Evolutionary conservation across 306 rosid species (phyloP).

Genomic region (Myrica gale): DNA sequence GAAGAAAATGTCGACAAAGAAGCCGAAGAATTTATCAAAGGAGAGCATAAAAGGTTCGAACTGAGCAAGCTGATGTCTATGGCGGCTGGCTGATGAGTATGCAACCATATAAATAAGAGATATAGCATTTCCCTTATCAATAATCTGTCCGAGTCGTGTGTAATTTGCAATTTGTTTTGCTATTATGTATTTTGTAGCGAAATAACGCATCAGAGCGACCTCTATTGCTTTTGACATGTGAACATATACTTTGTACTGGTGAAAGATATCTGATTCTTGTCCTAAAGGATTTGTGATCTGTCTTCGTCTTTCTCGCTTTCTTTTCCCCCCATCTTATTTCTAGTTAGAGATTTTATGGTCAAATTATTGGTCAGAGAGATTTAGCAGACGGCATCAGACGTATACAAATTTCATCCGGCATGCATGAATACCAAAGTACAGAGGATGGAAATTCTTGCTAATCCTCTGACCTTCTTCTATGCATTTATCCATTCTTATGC

Average conservation of each 20-base stretch:
- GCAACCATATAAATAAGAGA: neutral
- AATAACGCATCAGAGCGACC: conserved; percentile 10
- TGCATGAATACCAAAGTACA: too few species aligned
- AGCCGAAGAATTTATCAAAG: conserved; percentile 59
- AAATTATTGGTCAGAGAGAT: too few species aligned
- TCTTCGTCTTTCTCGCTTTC: neutral
- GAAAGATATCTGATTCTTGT: neutral
- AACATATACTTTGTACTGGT: neutral
- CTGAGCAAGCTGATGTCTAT: conserved; percentile 27
- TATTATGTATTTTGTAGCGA: neutral
- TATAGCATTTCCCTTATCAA: neutral
- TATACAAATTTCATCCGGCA: too few species aligned
- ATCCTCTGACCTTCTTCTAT: too few species aligned
- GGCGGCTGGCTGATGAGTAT: neutral
- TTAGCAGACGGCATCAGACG: too few species aligned
- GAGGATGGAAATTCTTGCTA: too few species aligned
- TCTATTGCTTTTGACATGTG: neutral
- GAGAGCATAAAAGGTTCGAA: conserved; percentile 50
- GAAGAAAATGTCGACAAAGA: conserved; percentile 33
- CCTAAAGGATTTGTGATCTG: neutral
- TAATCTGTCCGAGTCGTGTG: neutral
- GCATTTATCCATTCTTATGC: too few species aligned
- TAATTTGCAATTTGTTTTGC: neutral
- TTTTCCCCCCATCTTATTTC: neutral
- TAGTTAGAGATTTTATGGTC: too few species aligned